phyloP scores from a whole-genome alignment of 257 asterid species.

The Gentiana straminea region DNA sequence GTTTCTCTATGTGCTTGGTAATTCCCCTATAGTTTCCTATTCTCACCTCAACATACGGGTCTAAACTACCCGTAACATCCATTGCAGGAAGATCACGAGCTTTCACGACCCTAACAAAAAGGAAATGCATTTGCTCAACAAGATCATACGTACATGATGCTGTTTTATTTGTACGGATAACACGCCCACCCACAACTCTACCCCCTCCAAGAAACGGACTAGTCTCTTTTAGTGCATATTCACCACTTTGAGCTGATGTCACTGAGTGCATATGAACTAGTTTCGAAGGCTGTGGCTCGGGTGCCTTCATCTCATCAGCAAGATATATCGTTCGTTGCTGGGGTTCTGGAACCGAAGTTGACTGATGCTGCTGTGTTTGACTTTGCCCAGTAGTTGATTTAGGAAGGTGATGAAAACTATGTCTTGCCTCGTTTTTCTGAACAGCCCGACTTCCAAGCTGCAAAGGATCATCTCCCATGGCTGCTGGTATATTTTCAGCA shows the following conservation, averaged over 20 bases:
- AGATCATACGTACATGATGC: slow-evolving; percentile 67
- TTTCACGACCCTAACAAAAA: slow-evolving; percentile 82
- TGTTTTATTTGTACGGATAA: slow-evolving; percentile 45
- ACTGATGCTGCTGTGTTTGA: slow-evolving; percentile 30
- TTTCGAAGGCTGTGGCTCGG: slow-evolving; percentile 58
- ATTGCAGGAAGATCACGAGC: slow-evolving; percentile 85
- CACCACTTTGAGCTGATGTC: slow-evolving; percentile 62
- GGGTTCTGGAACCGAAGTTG: slow-evolving; percentile 26
- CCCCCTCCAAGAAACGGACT: slow-evolving; percentile 94
- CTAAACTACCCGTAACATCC: slow-evolving; percentile 82
- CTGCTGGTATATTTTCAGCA: slow-evolving; percentile 23
- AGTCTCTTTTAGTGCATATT: slow-evolving; percentile 76
- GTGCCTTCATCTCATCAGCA: slow-evolving; percentile 64
- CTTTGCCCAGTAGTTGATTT: slow-evolving; percentile 21
- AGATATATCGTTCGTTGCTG: slow-evolving; percentile 33
- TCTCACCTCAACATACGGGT: slow-evolving; percentile 73
- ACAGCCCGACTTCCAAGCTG: slow-evolving; percentile 14
- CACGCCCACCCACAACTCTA: slow-evolving; percentile 74
- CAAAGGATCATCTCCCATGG: slow-evolving; percentile 15
- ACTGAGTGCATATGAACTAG: slow-evolving; percentile 57
- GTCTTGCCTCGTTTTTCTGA: slow-evolving; percentile 38
- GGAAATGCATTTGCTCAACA: slow-evolving; percentile 85
- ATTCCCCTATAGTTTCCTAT: slow-evolving; percentile 77
- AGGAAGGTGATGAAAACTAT: slow-evolving; percentile 75
- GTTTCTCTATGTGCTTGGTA: slow-evolving; percentile 72